Base-by-base conservation (phyloP, 148 eudicot genomes). In the Camellia granthamiana region DNA sequence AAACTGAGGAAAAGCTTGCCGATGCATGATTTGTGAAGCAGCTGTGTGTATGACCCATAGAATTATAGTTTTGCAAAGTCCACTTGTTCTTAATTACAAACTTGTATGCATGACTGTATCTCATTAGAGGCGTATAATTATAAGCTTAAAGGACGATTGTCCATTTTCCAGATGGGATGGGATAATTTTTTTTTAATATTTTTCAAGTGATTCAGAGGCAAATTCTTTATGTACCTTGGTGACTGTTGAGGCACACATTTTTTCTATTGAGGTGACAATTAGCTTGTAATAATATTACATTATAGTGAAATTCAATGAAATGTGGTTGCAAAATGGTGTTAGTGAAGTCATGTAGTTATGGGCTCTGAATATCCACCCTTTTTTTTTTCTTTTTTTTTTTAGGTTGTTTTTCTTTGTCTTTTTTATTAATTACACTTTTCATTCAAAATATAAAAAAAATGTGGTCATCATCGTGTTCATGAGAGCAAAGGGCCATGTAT, bases 1-100 rank as follows among this genome's bases (percentile, higher is more conserved):
- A 60, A 76, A 58, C 78, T 3, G 83, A 83, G 79, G 81, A 77
- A 76, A 81, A 74, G 23, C 59, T 19, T 51, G 75, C n/a, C 38
- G 38, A 30, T 30, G 38, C 38, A 30, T 38, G 44, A 75, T 59
- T 78, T 38, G 41, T 84, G 49, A 78, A 47, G 75, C 78, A 60
- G 11, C 5, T 38, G 67, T 63, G 2, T 16, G 77, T 63, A 8
- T 16, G 77, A 15, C 6, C 55, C 10, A 46, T 49, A n/a, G 74
- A 16, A 44, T 46, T 46, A 42, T 73, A 12, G 7, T 73, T 73
- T 73, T 23, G 14, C 12, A 13, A 54, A 73, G 44, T 30, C 5
- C 5, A 14, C 5, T 73, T 6, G 3, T 73, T 23, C 59, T 73
- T 61, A 61, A 18, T 61, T 61, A 3, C 38, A 30, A 30, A 30